Percentiles rank a stretch among this genome's conserved stretches.
Evolutionary conservation across 75 land plant species (phyloP).

Genomic region (Selaginella tamariscina): DNA sequence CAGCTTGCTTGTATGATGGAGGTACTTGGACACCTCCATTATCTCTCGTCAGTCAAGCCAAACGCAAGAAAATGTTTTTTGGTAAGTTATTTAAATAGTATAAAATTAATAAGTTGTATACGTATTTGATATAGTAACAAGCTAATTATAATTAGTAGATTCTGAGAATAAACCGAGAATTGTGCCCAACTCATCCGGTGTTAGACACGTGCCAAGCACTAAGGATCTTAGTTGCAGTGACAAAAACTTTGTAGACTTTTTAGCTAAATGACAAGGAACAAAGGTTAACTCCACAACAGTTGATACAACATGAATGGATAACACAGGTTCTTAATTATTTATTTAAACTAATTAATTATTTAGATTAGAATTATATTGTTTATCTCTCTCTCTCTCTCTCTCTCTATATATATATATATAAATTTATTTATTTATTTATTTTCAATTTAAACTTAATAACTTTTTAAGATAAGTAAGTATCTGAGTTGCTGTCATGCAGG

Average conservation of each 20-base stretch:
- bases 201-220: constrained; percentile 28
- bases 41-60: constrained; percentile 21
- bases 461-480: no score
- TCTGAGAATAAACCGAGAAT: constrained; percentile 28
- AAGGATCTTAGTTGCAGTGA: constrained; percentile 27
- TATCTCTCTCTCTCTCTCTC: no score
- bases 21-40: constrained; percentile 22
- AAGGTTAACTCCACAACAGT: constrained; percentile 20
- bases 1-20: constrained; percentile 35
- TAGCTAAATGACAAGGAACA: constrained; percentile 28
- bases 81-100: no score
- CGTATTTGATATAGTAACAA: no score
- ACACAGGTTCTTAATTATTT: constrained; percentile 12
- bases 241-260: constrained; percentile 22
- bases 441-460: no score
- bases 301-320: constrained; percentile 34
- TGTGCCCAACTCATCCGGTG: constrained; percentile 30
- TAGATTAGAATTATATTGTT: no score
- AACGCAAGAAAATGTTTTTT: constrained; percentile 33
- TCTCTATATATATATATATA: no score
- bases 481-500: no score
- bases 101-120: no score
- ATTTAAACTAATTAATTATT: no score
- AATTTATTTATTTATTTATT: no score
- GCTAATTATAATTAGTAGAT: constrained; percentile 16